These are phyloP conservation scores for Candida namnaoensis DNA, from an alignment of 805 yeast species.

Conservation along the genomic window DNA sequence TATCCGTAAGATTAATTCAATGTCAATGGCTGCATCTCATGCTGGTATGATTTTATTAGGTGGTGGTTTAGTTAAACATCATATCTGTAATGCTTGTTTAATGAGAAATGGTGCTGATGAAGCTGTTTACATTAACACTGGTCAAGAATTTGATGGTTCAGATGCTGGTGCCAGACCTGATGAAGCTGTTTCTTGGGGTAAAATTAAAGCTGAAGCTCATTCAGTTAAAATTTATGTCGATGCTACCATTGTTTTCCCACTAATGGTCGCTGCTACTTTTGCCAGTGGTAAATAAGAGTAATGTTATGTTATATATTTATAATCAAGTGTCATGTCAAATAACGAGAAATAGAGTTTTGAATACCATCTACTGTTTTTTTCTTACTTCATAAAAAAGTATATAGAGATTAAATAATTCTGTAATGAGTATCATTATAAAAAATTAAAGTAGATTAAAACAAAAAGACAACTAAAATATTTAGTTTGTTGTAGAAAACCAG, in stretches of 20 bases:
- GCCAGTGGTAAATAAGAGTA: slow-evolving; percentile 40
- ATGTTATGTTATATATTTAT: too few relatives aligned
- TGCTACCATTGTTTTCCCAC: slow-evolving; percentile 89
- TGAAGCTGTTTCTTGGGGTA: slow-evolving; percentile 99
- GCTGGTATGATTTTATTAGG: slow-evolving; percentile 97
- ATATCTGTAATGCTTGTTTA: slow-evolving; percentile 93
- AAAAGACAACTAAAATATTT: too few relatives aligned
- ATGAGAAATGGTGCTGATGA: slow-evolving; percentile 99
- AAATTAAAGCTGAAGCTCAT: slow-evolving; percentile 89
- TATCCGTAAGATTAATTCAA: slow-evolving; percentile 81
- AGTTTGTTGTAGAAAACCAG: slow-evolving; percentile 28
- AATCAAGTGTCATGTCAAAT: too few relatives aligned
- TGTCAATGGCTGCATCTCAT: slow-evolving; percentile 88
- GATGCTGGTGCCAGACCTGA: slow-evolving; percentile 99
- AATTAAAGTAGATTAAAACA: too few relatives aligned
- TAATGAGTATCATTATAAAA: too few relatives aligned
- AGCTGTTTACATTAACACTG: slow-evolving; percentile 95
- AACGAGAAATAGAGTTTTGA: too few relatives aligned
- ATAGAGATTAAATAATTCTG: too few relatives aligned
- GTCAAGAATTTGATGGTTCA: slow-evolving; percentile 97
- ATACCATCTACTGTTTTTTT: too few relatives aligned
- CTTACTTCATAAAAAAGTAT: too few relatives aligned
- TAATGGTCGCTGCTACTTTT: slow-evolving; percentile 96
- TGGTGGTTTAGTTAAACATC: slow-evolving; percentile 95
- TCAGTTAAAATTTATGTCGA: slow-evolving; percentile 92